Evolutionary conservation across 768 basidiomycete species (phyloP), one percentile per base, ranked within the genome.

Genomic region (Hortiboletus campestris): DNA sequence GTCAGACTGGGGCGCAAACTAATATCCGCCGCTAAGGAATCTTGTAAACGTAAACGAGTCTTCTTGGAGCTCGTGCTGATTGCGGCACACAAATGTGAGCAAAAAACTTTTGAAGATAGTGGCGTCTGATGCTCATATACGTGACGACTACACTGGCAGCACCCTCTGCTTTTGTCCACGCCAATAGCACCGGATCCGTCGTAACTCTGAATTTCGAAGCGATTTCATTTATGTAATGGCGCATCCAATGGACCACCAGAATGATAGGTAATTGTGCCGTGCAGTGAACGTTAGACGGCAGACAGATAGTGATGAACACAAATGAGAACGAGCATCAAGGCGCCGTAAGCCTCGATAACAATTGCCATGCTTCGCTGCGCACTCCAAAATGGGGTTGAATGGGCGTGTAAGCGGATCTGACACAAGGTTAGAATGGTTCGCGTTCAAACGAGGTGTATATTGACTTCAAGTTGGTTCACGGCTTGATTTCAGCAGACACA

Each of bases 91-190:
- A 25, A 35, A 29, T 1, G 10, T 20, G 9, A 17, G 32, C 29
- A 17, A 17, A 6, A 28, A 11, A 16, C 13, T 29, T 8, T 10
- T n/a, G 22, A 10, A 28, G 32, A 32, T 46, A 25, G 12, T 16
- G 31, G 7, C 22, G 43, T 42, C 13, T 14, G 29, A n/a, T 20
- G 14, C 35, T 32, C 14, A 42, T 73, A 22, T 67, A 88, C 83
- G 85, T 89, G 59, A 88, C 78, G 25, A 79, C 78, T 6, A 88
- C n/a, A n/a, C n/a, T n/a, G n/a, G n/a, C 80, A 0, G 80, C 81
- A 11, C 83, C 85, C 66, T 91, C 89, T 7, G 80, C 75, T 63
- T 83, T 87, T 6, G 81, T 78, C 88, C 88, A 89, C 1, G 86
- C 85, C 9, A 39, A 75, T 6, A 90, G 73, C 9, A 87, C 79